Evolutionary conservation across 2,329 filamentous ascomycete genomes (phyloP), one percentile per base, ranked within the genome.

Genomic region (Boeremia lycopersici): DNA sequence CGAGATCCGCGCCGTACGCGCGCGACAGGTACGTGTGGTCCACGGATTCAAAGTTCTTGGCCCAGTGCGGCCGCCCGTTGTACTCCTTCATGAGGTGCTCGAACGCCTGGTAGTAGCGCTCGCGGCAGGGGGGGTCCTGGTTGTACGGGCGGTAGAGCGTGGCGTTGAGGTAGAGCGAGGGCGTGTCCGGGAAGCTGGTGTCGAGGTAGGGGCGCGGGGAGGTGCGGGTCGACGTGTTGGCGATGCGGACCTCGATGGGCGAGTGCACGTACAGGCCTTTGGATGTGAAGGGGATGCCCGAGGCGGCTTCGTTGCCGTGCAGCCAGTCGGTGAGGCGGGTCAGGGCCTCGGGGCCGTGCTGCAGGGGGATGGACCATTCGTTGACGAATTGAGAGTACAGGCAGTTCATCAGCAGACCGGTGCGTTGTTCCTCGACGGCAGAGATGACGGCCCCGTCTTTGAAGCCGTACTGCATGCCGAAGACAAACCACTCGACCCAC

Each of bases 341-440:
- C 38, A 99, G 85, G 7, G 91, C 93, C 76, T 97, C 93, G 12
- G 93, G 93, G 0, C 95, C 95, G 63, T 89, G 89, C 60, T 86
- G 80, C 1, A 99, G 82, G 1, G 95, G 93, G 6, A 99, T 83
- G 0, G 93, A 93, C 95, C 95, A 99, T 74, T 99, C 95, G 74
- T 99, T 97, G 62, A 99, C 95, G 67, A 91, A 96, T 72, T 99
- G 95, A n/a, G 90, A 93, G 80, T 97, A 99, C 6, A 98, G 84
- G 70, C 95, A 99, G 79, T 99, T 95, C 90, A 99, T 93, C 47
- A 97, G 82, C 40, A 98, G 84, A 11, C 92, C 93, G 60, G 88
- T 81, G 56, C 89, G 86, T 60, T 89, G 89, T 19, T 89, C 86
- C 75, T 97, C 89, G 15, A 97, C 85, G 6, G 89, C 93, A n/a